Evolutionary conservation across 208 protist species (phyloP).

Genomic region (Leishmania gerbilli): DNA sequence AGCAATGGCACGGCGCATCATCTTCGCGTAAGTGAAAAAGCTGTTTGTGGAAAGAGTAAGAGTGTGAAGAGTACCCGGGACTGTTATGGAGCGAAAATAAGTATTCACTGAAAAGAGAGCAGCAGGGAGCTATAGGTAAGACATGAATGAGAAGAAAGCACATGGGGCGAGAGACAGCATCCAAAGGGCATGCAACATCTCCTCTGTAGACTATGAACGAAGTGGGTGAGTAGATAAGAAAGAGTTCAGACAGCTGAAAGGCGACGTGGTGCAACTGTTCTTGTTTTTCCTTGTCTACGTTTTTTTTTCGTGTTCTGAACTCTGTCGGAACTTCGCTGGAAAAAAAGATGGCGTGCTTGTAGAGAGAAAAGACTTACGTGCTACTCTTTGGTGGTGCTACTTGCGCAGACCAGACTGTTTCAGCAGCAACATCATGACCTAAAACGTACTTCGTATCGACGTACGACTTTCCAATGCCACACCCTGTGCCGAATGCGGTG

Average conservation of each 20-base stretch:
- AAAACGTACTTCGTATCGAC: constrained; percentile 86
- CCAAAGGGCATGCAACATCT: background rate
- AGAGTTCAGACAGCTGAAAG: background rate
- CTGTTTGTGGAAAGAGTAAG: constrained; percentile 3
- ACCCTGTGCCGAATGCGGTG: constrained; percentile 74
- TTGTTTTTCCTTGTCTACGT: background rate
- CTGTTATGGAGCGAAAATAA: background rate
- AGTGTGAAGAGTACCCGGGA: background rate
- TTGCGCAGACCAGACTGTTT: constrained; percentile 68
- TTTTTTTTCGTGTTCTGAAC: background rate
- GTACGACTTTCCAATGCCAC: constrained; percentile 83
- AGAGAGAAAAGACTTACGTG: constrained; percentile 4
- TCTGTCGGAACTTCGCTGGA: background rate
- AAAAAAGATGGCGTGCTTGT: background rate
- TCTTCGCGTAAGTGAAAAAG: constrained; percentile 24
- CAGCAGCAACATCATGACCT: constrained; percentile 75
- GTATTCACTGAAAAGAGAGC: background rate
- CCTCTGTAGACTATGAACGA: background rate
- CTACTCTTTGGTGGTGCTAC: constrained; percentile 34
- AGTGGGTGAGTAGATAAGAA: background rate
- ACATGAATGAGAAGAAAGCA: background rate
- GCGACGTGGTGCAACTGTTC: background rate
- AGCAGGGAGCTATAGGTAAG: background rate
- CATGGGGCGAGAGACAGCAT: background rate
- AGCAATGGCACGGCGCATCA: constrained; percentile 67